These are phyloP conservation scores for Catharanthus roseus DNA, from an alignment of 257 asterid species.

Conservation along the genomic window DNA sequence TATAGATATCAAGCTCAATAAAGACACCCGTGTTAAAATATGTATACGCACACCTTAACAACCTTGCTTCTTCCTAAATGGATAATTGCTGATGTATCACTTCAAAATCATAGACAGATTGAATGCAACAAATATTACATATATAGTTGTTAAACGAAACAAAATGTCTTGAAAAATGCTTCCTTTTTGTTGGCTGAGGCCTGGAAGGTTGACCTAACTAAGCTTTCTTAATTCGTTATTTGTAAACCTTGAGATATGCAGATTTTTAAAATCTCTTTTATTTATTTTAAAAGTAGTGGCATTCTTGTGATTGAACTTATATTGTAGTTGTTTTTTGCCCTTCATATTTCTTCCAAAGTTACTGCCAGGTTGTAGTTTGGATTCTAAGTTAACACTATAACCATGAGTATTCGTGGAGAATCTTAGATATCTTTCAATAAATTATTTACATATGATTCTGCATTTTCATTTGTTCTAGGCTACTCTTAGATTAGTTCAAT, in stretches of 20 bases:
- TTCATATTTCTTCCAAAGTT: background rate
- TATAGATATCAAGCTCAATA: background rate
- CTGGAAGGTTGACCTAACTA: background rate
- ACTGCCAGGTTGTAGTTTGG: background rate
- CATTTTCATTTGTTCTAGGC: conserved; percentile 64
- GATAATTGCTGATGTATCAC: background rate
- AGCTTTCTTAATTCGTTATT: background rate
- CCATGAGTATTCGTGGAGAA: conserved; percentile 13
- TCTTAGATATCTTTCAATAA: conserved; percentile 22
- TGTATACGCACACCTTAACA: background rate
- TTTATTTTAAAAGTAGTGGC: no score
- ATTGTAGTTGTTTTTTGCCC: background rate
- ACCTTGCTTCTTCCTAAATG: background rate
- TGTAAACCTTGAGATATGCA: background rate
- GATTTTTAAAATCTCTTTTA: background rate
- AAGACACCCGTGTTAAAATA: background rate
- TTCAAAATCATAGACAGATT: background rate
- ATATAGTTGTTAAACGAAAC: background rate
- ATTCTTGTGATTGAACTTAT: background rate
- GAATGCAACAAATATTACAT: background rate
- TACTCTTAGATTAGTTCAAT: conserved; percentile 75
- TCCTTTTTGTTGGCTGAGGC: background rate
- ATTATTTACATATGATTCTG: conserved; percentile 24
- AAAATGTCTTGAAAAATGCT: background rate
- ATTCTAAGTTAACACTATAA: conserved; percentile 8